Evolutionary conservation across 257 asterid species (phyloP).

Genomic region (Primulina huaijiensis): DNA sequence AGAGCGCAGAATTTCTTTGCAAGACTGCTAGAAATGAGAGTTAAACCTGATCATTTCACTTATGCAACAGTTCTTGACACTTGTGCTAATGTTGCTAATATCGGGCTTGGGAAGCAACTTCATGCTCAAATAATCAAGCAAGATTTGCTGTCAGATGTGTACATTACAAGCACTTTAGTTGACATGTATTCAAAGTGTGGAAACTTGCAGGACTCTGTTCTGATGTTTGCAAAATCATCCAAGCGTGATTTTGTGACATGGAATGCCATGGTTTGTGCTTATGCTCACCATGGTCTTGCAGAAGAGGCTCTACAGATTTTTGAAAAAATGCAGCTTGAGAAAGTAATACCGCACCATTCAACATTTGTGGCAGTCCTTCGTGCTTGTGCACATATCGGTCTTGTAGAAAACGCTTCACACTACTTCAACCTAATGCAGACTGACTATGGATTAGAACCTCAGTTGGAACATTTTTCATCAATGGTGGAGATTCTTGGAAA

Average conservation of each 20-base stretch:
- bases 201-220: conserved; percentile 59
- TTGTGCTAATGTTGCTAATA: conserved; percentile 79
- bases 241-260: conserved; percentile 77
- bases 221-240: conserved; percentile 66
- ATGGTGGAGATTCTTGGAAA: conserved; percentile 86
- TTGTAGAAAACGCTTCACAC: conserved; percentile 54
- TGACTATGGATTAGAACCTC: conserved; percentile 58
- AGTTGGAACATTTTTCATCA: conserved; percentile 79
- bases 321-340: conserved; percentile 51
- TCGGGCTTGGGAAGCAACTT: conserved; percentile 84
- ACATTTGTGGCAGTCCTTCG: conserved; percentile 87
- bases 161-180: conserved; percentile 76
- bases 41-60: conserved; percentile 76
- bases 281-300: conserved; percentile 77
- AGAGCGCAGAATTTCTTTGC: conserved; percentile 69
- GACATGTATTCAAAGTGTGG: conserved; percentile 98
- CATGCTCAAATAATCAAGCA: conserved; percentile 87
- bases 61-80: conserved; percentile 85
- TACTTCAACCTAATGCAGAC: conserved; percentile 61
- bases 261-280: conserved; percentile 84
- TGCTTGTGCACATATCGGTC: conserved; percentile 85
- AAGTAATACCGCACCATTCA: conserved; percentile 66
- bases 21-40: conserved; percentile 59
- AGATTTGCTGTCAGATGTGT: conserved; percentile 68
- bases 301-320: conserved; percentile 58